These are phyloP conservation scores for Malbranchea zuffiana DNA, from an alignment of 2,329 filamentous ascomycete genomes.

Conservation along the genomic window DNA sequence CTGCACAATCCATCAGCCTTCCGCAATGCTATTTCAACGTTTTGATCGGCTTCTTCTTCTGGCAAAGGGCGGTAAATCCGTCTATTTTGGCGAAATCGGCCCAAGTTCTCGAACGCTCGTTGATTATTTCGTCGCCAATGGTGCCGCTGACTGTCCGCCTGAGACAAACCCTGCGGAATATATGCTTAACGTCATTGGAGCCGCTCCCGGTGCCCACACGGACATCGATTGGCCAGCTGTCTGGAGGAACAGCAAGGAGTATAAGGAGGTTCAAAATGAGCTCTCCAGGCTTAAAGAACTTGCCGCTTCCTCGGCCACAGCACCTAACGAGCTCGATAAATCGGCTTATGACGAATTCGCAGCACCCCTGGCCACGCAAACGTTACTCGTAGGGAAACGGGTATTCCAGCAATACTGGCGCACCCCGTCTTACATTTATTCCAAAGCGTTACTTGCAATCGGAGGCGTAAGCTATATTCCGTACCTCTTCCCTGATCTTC, in stretches of 20 bases:
- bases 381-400: slow-evolving; percentile 57
- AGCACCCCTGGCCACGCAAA: slow-evolving; percentile 57
- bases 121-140: slow-evolving; percentile 54
- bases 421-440: slow-evolving; percentile 77
- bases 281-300: slow-evolving; percentile 50
- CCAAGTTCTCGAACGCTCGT: slow-evolving; percentile 47
- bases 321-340: background rate
- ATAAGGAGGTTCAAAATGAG: slow-evolving; percentile 44
- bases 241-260: slow-evolving; percentile 45
- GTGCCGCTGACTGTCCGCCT: slow-evolving; percentile 47
- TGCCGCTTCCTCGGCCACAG: slow-evolving; percentile 27
- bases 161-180: slow-evolving; percentile 65
- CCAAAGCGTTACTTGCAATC: slow-evolving; percentile 34
- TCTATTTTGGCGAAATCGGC: slow-evolving; percentile 59
- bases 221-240: slow-evolving; percentile 46
- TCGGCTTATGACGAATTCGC: slow-evolving; percentile 57
- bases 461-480: background rate
- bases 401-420: slow-evolving; percentile 91
- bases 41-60: slow-evolving; percentile 58
- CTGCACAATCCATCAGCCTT: slow-evolving; percentile 95
- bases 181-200: slow-evolving; percentile 52
- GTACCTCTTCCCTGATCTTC: too few species aligned
- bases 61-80: slow-evolving; percentile 52
- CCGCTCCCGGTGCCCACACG: slow-evolving; percentile 50
- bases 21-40: slow-evolving; percentile 83